Conservation (phyloP, 202 grass and related monocot species). For the Dendrocalamus latiflorus region DNA sequence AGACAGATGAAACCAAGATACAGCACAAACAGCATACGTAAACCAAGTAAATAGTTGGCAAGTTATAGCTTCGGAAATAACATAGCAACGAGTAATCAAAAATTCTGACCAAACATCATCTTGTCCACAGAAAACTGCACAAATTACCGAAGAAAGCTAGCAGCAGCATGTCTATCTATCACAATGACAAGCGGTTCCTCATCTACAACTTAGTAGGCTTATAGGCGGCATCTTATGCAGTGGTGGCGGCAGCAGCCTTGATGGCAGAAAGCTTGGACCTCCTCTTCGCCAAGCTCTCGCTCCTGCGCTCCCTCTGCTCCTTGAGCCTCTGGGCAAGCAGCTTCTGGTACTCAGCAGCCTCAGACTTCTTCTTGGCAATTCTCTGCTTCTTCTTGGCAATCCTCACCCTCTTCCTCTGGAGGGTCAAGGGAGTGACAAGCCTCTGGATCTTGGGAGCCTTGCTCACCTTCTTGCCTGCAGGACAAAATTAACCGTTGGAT, state of each 20-base stretch:
- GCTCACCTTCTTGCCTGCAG: conserved; percentile 60
- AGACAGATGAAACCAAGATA: background rate
- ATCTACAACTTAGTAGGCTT: conserved; percentile 19
- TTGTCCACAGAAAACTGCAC: conserved; percentile 36
- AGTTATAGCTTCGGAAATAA: background rate
- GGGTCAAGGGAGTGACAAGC: conserved; percentile 50
- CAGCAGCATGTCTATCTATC: conserved; percentile 16
- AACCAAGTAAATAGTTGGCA: background rate
- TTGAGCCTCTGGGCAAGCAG: conserved; percentile 58
- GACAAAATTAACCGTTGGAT: background rate
- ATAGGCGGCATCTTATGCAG: conserved; percentile 14
- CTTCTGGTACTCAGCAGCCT: conserved; percentile 74
- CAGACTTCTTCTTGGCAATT: conserved; percentile 57
- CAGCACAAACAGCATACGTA: background rate
- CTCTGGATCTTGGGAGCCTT: conserved; percentile 74
- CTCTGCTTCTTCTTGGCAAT: conserved; percentile 64
- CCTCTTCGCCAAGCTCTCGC: conserved; percentile 70
- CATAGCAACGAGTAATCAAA: background rate
- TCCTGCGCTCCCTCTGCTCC: conserved; percentile 62
- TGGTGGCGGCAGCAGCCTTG: conserved; percentile 16
- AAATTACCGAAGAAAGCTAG: conserved; percentile 4
- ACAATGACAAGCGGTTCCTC: background rate
- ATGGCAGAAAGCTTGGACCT: conserved; percentile 57
- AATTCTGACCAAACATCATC: background rate
- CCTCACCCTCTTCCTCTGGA: conserved; percentile 60